Percentiles rank a stretch among this genome's conserved stretches.
phyloP scores from a whole-genome alignment of 345 rosid species.

The Eucalyptus erythrocorys region DNA sequence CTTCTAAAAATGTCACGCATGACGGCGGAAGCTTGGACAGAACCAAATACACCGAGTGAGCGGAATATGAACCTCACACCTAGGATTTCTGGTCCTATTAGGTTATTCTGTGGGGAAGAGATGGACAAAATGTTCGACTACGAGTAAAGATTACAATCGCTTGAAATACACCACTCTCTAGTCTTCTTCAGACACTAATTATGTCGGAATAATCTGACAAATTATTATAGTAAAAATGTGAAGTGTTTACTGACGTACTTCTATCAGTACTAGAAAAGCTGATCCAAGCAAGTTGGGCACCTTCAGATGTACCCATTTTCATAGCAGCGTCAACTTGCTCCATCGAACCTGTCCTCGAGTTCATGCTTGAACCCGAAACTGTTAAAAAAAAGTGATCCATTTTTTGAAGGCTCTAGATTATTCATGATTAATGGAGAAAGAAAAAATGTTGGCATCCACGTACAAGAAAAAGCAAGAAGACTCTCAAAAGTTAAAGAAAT shows the following conservation, averaged over 20 bases:
- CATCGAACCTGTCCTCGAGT: not conserved
- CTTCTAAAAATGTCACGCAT: not conserved
- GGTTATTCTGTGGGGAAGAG: not conserved
- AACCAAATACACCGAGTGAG: not conserved
- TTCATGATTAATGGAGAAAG: no score
- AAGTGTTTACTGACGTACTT: not conserved
- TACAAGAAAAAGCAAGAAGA: no score
- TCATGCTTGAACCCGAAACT: not conserved
- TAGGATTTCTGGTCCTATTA: not conserved
- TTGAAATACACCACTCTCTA: not conserved
- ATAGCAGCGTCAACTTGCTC: not conserved
- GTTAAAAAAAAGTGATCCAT: no score
- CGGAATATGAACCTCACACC: not conserved
- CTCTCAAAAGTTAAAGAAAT: no score
- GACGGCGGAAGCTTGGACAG: not conserved
- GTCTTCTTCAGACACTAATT: not conserved
- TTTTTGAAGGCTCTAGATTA: no score
- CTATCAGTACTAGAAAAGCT: not conserved
- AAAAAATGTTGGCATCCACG: no score
- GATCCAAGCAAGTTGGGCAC: not conserved
- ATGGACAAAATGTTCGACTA: not conserved
- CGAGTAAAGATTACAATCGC: not conserved
- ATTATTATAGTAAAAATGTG: not conserved
- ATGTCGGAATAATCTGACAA: not conserved
- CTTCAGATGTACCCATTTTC: not conserved